Evolutionary conservation across 2,329 filamentous ascomycete species (phyloP).

Genomic region (Alternaria postmessia): DNA sequence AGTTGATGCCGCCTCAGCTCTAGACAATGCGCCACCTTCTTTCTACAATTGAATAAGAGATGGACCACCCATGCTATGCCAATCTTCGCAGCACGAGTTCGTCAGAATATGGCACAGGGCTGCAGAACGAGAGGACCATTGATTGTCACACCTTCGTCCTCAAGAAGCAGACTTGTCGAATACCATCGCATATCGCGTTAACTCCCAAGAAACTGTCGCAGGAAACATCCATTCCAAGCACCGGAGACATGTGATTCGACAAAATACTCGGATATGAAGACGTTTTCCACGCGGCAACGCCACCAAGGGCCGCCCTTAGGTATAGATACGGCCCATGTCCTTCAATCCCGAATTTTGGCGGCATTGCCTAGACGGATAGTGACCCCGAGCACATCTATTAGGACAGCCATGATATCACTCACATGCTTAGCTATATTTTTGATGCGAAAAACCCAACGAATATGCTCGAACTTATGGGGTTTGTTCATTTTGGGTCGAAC

Average conservation of each 20-base stretch:
- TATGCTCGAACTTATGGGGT: not conserved
- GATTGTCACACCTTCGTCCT: not conserved
- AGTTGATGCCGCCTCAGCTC: not conserved
- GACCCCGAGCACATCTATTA: not conserved
- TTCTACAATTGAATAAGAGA: not conserved
- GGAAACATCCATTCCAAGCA: not conserved
- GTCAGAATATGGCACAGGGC: no score
- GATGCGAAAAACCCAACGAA: not conserved
- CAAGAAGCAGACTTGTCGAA: not conserved
- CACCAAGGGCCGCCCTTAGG: slow-evolving; percentile 5
- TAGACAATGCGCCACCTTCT: not conserved
- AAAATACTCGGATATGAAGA: not conserved
- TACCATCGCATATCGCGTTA: not conserved
- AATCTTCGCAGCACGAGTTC: not conserved
- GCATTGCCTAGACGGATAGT: not conserved
- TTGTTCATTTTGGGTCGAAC: not conserved
- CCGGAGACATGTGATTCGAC: not conserved
- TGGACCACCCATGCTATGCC: rapidly evolving
- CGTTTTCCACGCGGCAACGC: not conserved
- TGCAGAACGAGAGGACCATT: not conserved
- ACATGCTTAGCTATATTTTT: not conserved
- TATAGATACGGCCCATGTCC: not conserved
- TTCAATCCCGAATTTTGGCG: not conserved
- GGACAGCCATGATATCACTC: not conserved
- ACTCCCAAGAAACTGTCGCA: not conserved